Percentiles rank a stretch among this genome's conserved stretches.
phyloP scores from a whole-genome alignment of 257 asterid species.

The Striga asiatica region DNA sequence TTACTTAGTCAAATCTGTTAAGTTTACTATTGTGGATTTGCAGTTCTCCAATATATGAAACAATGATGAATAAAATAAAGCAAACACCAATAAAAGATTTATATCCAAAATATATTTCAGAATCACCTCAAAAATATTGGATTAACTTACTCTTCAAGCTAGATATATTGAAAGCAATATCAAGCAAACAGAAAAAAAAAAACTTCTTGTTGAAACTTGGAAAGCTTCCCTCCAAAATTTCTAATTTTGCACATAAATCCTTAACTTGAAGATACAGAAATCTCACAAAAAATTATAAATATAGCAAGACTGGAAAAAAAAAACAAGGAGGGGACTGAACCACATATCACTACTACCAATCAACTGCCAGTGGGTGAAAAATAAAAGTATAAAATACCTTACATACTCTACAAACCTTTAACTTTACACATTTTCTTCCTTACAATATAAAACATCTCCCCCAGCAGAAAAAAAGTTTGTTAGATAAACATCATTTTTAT shows the following conservation, averaged over 20 bases:
- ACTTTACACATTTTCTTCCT: conserved; percentile 29
- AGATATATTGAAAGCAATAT: background rate
- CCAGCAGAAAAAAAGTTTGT: background rate
- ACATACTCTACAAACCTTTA: conserved; percentile 21
- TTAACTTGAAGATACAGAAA: background rate
- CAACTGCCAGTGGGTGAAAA: conserved; percentile 63
- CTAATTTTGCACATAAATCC: background rate
- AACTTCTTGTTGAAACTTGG: too few relatives aligned
- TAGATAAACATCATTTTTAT: conserved; percentile 28
- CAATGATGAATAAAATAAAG: too few relatives aligned
- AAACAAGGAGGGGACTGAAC: background rate
- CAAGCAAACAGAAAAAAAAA: too few relatives aligned
- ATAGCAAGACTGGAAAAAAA: background rate
- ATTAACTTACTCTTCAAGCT: too few relatives aligned
- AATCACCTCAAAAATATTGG: too few relatives aligned
- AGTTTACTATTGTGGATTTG: too few relatives aligned
- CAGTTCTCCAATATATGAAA: too few relatives aligned
- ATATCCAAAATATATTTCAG: too few relatives aligned
- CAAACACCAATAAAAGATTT: too few relatives aligned
- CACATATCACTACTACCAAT: conserved; percentile 6
- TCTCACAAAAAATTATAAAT: background rate
- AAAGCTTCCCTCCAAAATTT: background rate
- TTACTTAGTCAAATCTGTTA: too few relatives aligned
- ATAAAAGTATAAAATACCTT: too few relatives aligned
- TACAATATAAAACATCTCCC: conserved; percentile 12